Base-by-base conservation (phyloP, 2,329 filamentous ascomycete genomes). In the Tolypocladium pustulatum region DNA sequence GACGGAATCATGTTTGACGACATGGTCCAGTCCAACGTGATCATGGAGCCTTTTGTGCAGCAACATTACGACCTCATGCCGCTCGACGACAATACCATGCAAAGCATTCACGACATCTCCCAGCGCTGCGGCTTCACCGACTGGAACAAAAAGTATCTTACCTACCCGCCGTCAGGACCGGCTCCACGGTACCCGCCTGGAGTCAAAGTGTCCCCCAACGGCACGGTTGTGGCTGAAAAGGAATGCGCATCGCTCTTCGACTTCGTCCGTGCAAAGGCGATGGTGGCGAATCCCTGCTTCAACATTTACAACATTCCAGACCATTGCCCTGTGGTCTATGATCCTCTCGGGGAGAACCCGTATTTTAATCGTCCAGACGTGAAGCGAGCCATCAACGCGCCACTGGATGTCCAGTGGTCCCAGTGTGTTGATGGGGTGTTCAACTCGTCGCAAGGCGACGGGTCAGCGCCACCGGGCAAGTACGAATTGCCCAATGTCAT, bases 311-410 rank as follows among this genome's bases (percentile, higher is more conserved):
- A 88, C 56, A 81, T 93, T 17, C 82, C 82, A 2, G 85, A 83
- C 4, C 88, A 85, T 15, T 94, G 90, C 68, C 90, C 90, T 0
- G 63, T 85, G 3, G 75, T 82, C 2, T 90, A 83, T 79, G 85
- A 91, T 59, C 82, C 88, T 0, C 76, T 92, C 3, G 84, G 84
- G 20, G 87, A 87, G 0, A 85, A 86, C n/a, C 78, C 91, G 57
- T 88, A 90, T 76, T 90, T 90, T 72, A 83, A 90, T 73, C 84
- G 87, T 15, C 74, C 76, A 1, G 86, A 88, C 59, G 88, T 91
- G 1, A 86, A 90, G 66, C 71, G 73, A 22, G 86, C 86, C 13
- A 83, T 90, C 68, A 83, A 90, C 66, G 86, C 85, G 2, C 82
- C 83, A 1, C 58, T 74, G 6, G 58, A 65, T n/a, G 61, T 62